Percentiles rank a stretch among this genome's conserved stretches.
These are phyloP conservation scores for Astrothelium macrocarpum DNA, from an alignment of 495 filamentous ascomycete genomes.

Conservation along the genomic window DNA sequence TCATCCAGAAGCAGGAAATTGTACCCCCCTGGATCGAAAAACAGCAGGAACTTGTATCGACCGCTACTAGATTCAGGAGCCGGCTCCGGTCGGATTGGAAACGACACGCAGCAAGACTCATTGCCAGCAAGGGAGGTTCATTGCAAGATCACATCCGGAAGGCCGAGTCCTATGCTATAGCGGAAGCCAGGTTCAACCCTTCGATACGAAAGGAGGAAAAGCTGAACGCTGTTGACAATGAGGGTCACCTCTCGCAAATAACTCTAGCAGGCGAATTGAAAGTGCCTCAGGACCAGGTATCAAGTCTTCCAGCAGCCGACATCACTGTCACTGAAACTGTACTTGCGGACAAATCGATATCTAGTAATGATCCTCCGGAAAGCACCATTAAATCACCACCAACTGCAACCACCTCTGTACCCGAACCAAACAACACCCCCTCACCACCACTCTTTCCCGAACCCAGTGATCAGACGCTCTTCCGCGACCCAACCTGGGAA, in stretches of 20 bases:
- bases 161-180: slow-evolving; percentile 63
- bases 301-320: slow-evolving; percentile 9
- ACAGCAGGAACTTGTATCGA: slow-evolving; percentile 76
- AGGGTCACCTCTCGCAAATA: slow-evolving; percentile 38
- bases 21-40: slow-evolving; percentile 91
- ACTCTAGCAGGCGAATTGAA: slow-evolving; percentile 35
- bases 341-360: slow-evolving; percentile 12
- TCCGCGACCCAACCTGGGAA: slow-evolving; percentile 60
- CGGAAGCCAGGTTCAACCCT: slow-evolving; percentile 49
- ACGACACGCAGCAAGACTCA: slow-evolving; percentile 69
- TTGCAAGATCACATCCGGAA: slow-evolving; percentile 65
- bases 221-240: slow-evolving; percentile 33
- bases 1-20: slow-evolving; percentile 88
- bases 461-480: slow-evolving; percentile 42
- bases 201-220: slow-evolving; percentile 39
- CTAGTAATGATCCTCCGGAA: slow-evolving; percentile 4
- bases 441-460: slow-evolving; percentile 15
- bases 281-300: slow-evolving; percentile 7
- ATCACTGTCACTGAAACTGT: slow-evolving; percentile 19
- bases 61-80: slow-evolving; percentile 58
- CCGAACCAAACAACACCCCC: neutral
- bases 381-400: slow-evolving; percentile 1
- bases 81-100: slow-evolving; percentile 77
- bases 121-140: slow-evolving; percentile 68
- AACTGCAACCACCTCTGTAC: neutral